These are phyloP conservation scores for Cercospora sesami DNA, from an alignment of 2,329 filamentous ascomycete genomes.

Conservation along the genomic window DNA sequence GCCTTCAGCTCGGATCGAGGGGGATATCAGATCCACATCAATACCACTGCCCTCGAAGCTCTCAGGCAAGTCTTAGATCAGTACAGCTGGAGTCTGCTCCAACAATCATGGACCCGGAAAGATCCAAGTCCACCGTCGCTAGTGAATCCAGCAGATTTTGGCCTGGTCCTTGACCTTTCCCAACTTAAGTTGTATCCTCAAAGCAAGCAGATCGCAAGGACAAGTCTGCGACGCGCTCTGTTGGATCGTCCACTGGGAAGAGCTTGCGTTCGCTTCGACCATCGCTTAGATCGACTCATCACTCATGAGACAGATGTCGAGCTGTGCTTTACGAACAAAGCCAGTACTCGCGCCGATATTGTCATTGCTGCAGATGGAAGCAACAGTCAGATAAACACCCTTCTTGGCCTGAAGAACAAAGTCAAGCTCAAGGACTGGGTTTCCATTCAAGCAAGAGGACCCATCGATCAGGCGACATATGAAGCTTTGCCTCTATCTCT, in stretches of 20 bases:
- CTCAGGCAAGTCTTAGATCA: background rate
- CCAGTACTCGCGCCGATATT: background rate
- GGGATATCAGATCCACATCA: background rate
- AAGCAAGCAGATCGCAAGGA: background rate
- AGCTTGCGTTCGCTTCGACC: background rate
- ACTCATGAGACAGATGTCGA: background rate
- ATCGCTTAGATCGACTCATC: background rate
- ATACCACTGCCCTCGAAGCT: background rate
- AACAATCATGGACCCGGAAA: background rate
- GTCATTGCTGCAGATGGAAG: background rate
- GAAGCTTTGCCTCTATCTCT: background rate
- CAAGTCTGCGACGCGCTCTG: background rate
- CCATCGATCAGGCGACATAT: background rate
- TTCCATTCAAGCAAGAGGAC: background rate
- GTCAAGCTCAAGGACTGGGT: background rate
- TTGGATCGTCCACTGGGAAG: background rate
- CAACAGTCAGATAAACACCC: background rate
- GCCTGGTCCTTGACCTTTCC: background rate
- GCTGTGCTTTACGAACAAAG: background rate
- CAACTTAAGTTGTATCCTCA: background rate
- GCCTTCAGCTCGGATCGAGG: background rate
- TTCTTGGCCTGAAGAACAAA: background rate
- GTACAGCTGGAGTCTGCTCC: background rate
- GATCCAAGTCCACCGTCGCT: background rate
- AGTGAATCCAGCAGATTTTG: background rate